Evolutionary conservation across 257 asterid genomes (phyloP), one percentile per base, ranked within the genome.

Genomic region (Sherardia arvensis): DNA sequence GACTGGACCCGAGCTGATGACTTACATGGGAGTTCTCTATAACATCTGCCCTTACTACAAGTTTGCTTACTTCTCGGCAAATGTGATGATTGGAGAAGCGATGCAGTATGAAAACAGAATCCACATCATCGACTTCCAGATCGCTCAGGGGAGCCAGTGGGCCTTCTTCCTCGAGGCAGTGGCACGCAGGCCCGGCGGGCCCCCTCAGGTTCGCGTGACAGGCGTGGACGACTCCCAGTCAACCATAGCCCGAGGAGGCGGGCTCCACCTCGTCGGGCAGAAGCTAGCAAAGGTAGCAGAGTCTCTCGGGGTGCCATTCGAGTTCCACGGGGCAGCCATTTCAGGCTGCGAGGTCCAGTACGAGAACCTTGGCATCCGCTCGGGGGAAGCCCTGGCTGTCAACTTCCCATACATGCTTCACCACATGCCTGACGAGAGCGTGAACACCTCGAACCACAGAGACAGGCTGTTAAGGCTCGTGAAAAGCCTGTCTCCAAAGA

Each of bases 141-240:
- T 93, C 65, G 97, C 95, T 15, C 99, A 90, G 72, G 99, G 99
- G 38, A 93, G 96, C 67, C 99, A 93, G 68, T 93, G 97, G 97
- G 56, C 81, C 45, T 72, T 83, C 61, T 74, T 93, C 23, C 79
- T 85, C 25, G 73, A 81, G 55, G 73, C 66, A 21, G 74, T 81
- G 60, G 79, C 90, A 3, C n/a, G 40, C 8, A 68, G 90, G 4
- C 76, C 90, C 17, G 79, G 90, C 29, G 83, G 94, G 4, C 81
- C 85, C 21, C 90, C 90, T 0, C 57, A 9, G 23, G 22, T 83
- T 21, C 87, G 78, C 14, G 65, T 85, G 14, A 85, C 94, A 0
- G 90, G 94, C 8, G 80, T 85, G 14, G 94, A 85, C 25, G 94
- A 85, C 65, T 81, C 81, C 15, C 74, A 81, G 61, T 85, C 97